phyloP scores from a whole-genome alignment of 73 alveolate species.

The Paramecium sexaurelia region DNA sequence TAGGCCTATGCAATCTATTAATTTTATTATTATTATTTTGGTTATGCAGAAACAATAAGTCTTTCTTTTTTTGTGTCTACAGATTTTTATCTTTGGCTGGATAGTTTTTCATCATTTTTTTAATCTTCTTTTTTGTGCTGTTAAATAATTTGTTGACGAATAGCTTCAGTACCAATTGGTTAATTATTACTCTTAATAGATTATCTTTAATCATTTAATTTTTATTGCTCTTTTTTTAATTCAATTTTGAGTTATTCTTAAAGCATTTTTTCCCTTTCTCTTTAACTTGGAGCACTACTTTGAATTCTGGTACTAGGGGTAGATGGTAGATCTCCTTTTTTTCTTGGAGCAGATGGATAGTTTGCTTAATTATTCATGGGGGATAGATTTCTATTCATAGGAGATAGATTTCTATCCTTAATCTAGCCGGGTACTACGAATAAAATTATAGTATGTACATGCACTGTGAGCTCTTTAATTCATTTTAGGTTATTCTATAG shows the following conservation, averaged over 20 bases:
- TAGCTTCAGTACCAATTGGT: background rate
- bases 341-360: constrained; percentile 30
- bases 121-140: constrained; percentile 1
- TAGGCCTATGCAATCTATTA: background rate
- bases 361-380: background rate
- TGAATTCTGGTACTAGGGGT: background rate
- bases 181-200: background rate
- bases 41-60: constrained; percentile 40
- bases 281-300: constrained; percentile 14
- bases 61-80: background rate
- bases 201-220: background rate
- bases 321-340: background rate
- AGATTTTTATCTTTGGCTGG: background rate
- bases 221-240: constrained; percentile 21
- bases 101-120: background rate
- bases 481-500: background rate
- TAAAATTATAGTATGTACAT: background rate
- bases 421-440: constrained; percentile 47
- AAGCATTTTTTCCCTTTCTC: constrained; percentile 10
- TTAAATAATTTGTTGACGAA: constrained; percentile 2
- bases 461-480: constrained; percentile 53
- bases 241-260: constrained; percentile 13
- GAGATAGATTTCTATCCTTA: constrained; percentile 25
- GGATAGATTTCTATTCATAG: background rate
- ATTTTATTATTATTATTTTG: background rate